phyloP scores from a whole-genome alignment of 768 basidiomycete species.

The Lentinula lateritia region DNA sequence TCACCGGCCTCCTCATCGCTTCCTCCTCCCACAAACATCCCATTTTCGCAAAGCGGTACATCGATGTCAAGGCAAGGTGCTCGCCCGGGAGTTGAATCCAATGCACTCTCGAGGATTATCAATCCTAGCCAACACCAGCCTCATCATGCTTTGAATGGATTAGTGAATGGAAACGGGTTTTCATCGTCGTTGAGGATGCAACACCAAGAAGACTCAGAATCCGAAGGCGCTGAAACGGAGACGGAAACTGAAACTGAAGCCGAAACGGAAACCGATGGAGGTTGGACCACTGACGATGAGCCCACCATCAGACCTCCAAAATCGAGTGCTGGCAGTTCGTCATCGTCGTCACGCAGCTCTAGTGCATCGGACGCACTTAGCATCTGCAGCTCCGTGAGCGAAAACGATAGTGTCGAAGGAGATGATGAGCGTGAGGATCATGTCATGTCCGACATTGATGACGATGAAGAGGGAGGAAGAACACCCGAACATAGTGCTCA shows the following conservation, averaged over 20 bases:
- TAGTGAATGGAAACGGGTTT: neutral
- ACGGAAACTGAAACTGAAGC: constrained; percentile 31
- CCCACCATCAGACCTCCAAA: constrained; percentile 64
- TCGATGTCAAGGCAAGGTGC: neutral
- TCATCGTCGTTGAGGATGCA: neutral
- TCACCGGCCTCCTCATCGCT: neutral
- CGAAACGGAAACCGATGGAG: constrained; percentile 46
- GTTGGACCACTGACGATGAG: constrained; percentile 69
- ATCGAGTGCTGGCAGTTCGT: constrained; percentile 17
- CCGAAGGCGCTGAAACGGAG: constrained; percentile 17
- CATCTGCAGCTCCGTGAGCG: constrained; percentile 17
- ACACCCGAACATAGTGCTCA: constrained; percentile 8
- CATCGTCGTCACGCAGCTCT: constrained; percentile 9
- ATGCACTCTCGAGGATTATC: neutral
- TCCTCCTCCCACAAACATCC: neutral
- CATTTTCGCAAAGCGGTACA: neutral
- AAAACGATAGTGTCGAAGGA: constrained; percentile 13
- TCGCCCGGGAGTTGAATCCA: neutral
- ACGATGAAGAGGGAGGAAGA: constrained; percentile 19
- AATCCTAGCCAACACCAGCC: constrained; percentile 1
- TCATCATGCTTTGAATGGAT: constrained; percentile 5
- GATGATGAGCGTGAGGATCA: constrained; percentile 16
- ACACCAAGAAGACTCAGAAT: constrained; percentile 12
- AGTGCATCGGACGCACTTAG: constrained; percentile 19
- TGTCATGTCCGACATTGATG: constrained; percentile 17